These are phyloP conservation scores for Penicillium bovifimosum DNA, from an alignment of 495 filamentous ascomycete species.

Conservation along the genomic window DNA sequence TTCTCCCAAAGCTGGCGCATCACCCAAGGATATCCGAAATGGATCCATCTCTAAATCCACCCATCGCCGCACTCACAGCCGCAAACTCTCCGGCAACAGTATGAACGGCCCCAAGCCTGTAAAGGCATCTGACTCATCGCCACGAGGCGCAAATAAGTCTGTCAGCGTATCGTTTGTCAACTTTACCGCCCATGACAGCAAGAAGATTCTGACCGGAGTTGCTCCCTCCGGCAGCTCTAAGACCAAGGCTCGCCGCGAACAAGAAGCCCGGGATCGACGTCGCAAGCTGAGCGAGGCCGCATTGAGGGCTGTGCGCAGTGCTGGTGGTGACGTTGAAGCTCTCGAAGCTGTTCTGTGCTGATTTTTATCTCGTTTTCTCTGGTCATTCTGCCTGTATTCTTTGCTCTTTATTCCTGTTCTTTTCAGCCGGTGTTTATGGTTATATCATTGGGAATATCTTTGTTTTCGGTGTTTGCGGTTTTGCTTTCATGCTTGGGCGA, in stretches of 20 bases:
- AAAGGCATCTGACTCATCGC: slow-evolving; percentile 27
- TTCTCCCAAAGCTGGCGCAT: slow-evolving; percentile 31
- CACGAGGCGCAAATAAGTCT: slow-evolving; percentile 32
- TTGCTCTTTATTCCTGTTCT: slow-evolving; percentile 6
- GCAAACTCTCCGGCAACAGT: slow-evolving; percentile 37
- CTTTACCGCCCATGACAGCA: slow-evolving; percentile 77
- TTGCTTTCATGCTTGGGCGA: slow-evolving; percentile 4
- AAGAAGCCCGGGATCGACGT: slow-evolving; percentile 75
- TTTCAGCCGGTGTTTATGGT: slow-evolving; percentile 19
- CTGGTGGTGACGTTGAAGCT: slow-evolving; percentile 67
- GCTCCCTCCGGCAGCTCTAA: slow-evolving; percentile 87
- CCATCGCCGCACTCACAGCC: slow-evolving; percentile 29
- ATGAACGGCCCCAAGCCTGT: slow-evolving; percentile 32
- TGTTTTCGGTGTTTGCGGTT: slow-evolving; percentile 24
- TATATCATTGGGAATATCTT: slow-evolving; percentile 24
- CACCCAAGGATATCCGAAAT: slow-evolving; percentile 25
- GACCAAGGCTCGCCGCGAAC: slow-evolving; percentile 86
- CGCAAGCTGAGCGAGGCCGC: slow-evolving; percentile 70
- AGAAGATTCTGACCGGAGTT: slow-evolving; percentile 80
- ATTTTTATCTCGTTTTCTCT: slow-evolving; percentile 4
- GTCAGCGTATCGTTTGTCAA: slow-evolving; percentile 75
- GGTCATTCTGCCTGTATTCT: slow-evolving; percentile 2
- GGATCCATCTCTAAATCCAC: slow-evolving; percentile 15
- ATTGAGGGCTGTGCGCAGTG: slow-evolving; percentile 64
- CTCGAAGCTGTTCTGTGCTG: slow-evolving; percentile 45